Evolutionary conservation across 1,139 yeast species (phyloP).

Genomic region (Debaryomyces nepalensis): DNA sequence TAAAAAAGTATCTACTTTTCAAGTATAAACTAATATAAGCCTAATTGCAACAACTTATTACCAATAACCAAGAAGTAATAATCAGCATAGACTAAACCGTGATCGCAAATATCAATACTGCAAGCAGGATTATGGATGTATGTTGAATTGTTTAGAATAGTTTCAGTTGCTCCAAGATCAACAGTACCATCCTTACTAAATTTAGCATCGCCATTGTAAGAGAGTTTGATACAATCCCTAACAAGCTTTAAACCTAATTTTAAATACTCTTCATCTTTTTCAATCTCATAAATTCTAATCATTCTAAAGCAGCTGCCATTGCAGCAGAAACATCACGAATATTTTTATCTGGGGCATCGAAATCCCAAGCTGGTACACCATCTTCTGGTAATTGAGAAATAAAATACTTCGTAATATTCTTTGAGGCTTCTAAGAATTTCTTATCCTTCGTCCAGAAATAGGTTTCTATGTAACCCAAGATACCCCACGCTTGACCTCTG

Average conservation of each 20-base stretch:
- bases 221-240: constrained; percentile 13
- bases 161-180: constrained; percentile 22
- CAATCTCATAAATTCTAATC: constrained; percentile 23
- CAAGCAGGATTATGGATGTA: constrained; percentile 23
- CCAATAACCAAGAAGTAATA: constrained; percentile 30
- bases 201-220: constrained; percentile 14
- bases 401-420: constrained; percentile 24
- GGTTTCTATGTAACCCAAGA: constrained; percentile 28
- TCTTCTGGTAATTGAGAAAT: constrained; percentile 24
- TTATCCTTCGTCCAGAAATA: constrained; percentile 27
- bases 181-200: constrained; percentile 19
- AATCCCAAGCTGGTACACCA: constrained; percentile 35
- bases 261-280: constrained; percentile 18
- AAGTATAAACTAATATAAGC: constrained; percentile 4
- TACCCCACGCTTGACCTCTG: constrained; percentile 34
- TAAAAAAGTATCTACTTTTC: no score
- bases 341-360: constrained; percentile 29
- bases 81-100: constrained; percentile 32
- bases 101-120: constrained; percentile 18
- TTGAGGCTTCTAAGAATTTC: constrained; percentile 28
- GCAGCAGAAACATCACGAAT: constrained; percentile 31
- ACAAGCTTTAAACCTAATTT: constrained; percentile 17
- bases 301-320: constrained; percentile 32
- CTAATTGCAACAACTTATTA: constrained; percentile 27
- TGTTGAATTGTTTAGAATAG: constrained; percentile 28